Conservation (phyloP, 2,329 filamentous ascomycete genomes). For the Fusarium setosum region DNA sequence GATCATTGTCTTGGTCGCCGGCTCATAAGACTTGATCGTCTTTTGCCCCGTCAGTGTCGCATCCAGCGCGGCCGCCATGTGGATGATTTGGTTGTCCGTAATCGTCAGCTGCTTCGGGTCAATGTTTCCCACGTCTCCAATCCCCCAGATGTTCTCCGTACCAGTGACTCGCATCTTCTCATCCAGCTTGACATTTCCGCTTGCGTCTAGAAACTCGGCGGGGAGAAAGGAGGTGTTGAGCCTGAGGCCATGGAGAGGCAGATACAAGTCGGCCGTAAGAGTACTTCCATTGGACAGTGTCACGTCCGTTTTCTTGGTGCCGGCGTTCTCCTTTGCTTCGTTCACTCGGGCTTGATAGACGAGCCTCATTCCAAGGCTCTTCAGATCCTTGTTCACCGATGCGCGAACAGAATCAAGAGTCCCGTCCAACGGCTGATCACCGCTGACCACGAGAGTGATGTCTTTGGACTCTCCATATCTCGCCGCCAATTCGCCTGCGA, state of each 20-base stretch:
- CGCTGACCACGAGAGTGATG: constrained; percentile 42
- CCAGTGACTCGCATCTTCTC: constrained; percentile 46
- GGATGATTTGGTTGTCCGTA: constrained; percentile 47
- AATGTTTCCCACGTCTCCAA: constrained; percentile 56
- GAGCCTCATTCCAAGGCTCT: constrained; percentile 42
- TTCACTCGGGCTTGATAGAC: constrained; percentile 50
- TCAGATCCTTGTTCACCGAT: constrained; percentile 36
- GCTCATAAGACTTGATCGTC: constrained; percentile 28
- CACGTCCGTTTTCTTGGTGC: constrained; percentile 32
- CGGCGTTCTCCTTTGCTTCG: constrained; percentile 9
- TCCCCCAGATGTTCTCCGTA: constrained; percentile 53
- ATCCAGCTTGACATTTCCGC: constrained; percentile 49
- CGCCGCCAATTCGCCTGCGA: constrained; percentile 50
- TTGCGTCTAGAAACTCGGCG: constrained; percentile 44
- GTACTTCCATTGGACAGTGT: constrained; percentile 46
- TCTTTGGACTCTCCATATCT: constrained; percentile 45
- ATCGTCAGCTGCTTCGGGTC: constrained; percentile 52
- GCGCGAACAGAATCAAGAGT: constrained; percentile 46
- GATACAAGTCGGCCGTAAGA: constrained; percentile 51
- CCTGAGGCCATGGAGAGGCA: constrained; percentile 57
- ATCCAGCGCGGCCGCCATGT: constrained; percentile 47
- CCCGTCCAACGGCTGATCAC: constrained; percentile 30
- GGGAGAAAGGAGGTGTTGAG: constrained; percentile 57
- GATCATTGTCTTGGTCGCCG: constrained; percentile 40
- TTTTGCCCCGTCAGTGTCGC: constrained; percentile 31